Conservation (phyloP, 306 rosid genomes). For the Trichosanthes truncata region DNA sequence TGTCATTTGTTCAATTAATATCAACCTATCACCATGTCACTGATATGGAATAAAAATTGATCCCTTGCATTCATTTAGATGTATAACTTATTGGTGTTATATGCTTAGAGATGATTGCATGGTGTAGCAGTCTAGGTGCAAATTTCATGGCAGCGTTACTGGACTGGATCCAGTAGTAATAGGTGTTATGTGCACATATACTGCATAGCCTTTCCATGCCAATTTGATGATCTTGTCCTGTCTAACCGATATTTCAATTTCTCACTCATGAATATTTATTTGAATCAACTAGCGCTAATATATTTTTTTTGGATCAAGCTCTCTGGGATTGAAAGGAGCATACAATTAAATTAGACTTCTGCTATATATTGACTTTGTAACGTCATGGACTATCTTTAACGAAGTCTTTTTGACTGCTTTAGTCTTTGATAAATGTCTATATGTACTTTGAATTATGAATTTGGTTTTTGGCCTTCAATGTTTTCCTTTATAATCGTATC, state of each 20-base stretch:
- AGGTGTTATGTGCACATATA: neutral
- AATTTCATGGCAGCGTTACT: neutral
- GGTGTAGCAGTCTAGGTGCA: neutral
- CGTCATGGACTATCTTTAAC: neutral
- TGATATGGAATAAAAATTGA: neutral
- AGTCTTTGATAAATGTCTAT: neutral
- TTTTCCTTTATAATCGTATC: neutral
- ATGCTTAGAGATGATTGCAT: neutral
- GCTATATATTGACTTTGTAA: neutral
- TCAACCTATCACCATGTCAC: neutral
- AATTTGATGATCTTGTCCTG: neutral
- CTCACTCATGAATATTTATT: neutral
- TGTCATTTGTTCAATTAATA: neutral
- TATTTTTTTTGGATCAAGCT: neutral
- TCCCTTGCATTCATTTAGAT: neutral
- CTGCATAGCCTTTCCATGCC: neutral
- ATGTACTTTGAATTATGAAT: neutral
- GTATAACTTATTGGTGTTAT: neutral
- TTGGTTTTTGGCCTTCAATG: neutral
- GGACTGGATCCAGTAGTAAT: neutral
- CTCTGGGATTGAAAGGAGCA: neutral
- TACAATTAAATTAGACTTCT: neutral
- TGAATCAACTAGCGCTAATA: neutral
- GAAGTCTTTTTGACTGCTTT: neutral
- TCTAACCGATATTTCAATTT: neutral